A percentile compares a stretch with the other conserved stretches of the same genome.
phyloP scores from a whole-genome alignment of 345 rosid species.

The Raphanus raphanistrum region DNA sequence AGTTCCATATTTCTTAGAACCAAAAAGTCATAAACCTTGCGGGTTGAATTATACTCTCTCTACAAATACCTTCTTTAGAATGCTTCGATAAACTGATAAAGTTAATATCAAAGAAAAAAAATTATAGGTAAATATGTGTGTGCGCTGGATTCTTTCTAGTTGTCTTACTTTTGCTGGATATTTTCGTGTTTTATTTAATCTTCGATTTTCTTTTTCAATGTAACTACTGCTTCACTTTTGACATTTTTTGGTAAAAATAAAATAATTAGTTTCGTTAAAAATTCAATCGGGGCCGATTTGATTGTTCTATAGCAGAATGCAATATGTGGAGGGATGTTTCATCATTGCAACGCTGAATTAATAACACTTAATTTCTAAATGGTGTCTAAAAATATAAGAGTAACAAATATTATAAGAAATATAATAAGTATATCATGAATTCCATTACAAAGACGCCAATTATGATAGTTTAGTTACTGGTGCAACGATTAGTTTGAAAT shows the following conservation, averaged over 20 bases:
- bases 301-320: not conserved
- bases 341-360: not conserved
- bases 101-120: not conserved
- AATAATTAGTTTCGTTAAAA: not conserved
- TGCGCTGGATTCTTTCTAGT: not conserved
- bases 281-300: not conserved
- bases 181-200: not conserved
- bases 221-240: not conserved
- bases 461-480: constrained; percentile 5
- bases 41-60: not conserved
- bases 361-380: not conserved
- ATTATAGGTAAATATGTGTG: not conserved
- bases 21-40: not conserved
- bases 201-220: not conserved
- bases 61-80: not conserved
- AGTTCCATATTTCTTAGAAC: not conserved
- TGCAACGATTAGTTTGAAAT: not conserved
- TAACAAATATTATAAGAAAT: not conserved
- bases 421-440: not conserved
- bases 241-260: not conserved
- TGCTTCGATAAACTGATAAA: not conserved
- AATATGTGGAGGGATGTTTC: not conserved
- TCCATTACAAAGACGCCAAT: not conserved
- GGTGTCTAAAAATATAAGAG: not conserved
- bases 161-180: not conserved